Evolutionary conservation across 768 basidiomycete genomes (phyloP).

Genomic region (Lentinula boryana): DNA sequence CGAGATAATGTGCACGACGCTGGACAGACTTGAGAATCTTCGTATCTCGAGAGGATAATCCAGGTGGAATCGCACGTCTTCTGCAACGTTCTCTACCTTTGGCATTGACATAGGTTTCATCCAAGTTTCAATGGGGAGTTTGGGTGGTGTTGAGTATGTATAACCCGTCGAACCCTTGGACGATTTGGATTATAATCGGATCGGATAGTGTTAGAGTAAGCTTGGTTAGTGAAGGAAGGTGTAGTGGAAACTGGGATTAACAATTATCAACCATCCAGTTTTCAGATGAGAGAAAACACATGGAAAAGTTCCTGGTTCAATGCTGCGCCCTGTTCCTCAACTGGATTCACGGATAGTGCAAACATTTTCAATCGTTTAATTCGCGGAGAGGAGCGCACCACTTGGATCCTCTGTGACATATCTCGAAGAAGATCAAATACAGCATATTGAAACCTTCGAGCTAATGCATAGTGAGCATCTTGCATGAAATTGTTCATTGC

Average conservation of each 20-base stretch:
- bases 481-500: background rate
- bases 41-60: constrained; percentile 70
- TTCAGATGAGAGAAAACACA: background rate
- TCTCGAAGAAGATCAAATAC: too few relatives aligned
- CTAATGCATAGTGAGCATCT: background rate
- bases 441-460: background rate
- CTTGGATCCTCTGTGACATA: background rate
- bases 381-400: background rate
- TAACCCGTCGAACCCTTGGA: too few relatives aligned
- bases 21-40: constrained; percentile 72
- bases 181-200: background rate
- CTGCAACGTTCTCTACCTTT: constrained; percentile 50
- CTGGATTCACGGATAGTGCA: background rate
- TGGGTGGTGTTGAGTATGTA: background rate
- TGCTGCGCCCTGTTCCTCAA: background rate
- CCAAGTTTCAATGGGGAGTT: too few relatives aligned
- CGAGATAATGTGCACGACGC: constrained; percentile 76
- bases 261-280: background rate
- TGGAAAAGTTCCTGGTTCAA: background rate
- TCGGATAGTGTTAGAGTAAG: background rate
- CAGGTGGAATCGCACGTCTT: constrained; percentile 65
- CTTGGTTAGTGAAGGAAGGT: background rate
- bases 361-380: background rate
- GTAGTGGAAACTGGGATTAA: background rate
- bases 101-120: constrained; percentile 55